A percentile compares a stretch with the other conserved stretches of the same genome.
phyloP scores from a whole-genome alignment of 2,329 filamentous ascomycete species.

The Penicillium brevicompactum region DNA sequence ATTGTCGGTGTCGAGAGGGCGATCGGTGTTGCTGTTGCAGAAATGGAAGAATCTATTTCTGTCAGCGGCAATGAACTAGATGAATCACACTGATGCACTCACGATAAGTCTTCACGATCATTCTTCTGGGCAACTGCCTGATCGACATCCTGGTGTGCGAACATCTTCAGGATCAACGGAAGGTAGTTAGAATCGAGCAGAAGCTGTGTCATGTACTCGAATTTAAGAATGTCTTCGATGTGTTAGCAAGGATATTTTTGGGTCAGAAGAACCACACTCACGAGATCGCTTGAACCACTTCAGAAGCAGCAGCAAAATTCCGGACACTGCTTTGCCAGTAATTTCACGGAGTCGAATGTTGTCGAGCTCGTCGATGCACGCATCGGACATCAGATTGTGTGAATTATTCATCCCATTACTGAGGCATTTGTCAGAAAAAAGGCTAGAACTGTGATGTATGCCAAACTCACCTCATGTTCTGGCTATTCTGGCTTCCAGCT shows the following conservation, averaged over 20 bases:
- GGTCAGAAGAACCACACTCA: constrained; percentile 51
- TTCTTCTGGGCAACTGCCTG: constrained; percentile 83
- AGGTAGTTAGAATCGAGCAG: constrained; percentile 94
- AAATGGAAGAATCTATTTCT: constrained; percentile 79
- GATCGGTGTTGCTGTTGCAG: constrained; percentile 73
- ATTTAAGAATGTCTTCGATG: constrained; percentile 79
- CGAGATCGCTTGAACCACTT: constrained; percentile 98
- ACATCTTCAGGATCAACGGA: constrained; percentile 86
- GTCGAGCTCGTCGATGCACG: constrained; percentile 73
- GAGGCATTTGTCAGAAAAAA: constrained; percentile 6
- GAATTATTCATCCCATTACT: constrained; percentile 32
- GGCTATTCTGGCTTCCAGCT: constrained; percentile 46
- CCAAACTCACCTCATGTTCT: constrained; percentile 50
- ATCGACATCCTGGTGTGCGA: constrained; percentile 92
- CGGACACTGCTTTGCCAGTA: constrained; percentile 87
- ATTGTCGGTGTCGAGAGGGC: constrained; percentile 45
- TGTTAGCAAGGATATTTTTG: constrained; percentile 11
- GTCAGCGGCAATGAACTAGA: constrained; percentile 11
- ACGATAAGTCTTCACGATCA: constrained; percentile 81
- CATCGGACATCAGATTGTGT: constrained; percentile 33
- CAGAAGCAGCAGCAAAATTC: constrained; percentile 78
- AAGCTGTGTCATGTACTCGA: constrained; percentile 92
- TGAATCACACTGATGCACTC: constrained; percentile 26
- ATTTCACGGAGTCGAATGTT: constrained; percentile 81
- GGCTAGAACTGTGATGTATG: neutral